Conservation (phyloP, 2,329 filamentous ascomycete species). For the Rutstroemia sp. region DNA sequence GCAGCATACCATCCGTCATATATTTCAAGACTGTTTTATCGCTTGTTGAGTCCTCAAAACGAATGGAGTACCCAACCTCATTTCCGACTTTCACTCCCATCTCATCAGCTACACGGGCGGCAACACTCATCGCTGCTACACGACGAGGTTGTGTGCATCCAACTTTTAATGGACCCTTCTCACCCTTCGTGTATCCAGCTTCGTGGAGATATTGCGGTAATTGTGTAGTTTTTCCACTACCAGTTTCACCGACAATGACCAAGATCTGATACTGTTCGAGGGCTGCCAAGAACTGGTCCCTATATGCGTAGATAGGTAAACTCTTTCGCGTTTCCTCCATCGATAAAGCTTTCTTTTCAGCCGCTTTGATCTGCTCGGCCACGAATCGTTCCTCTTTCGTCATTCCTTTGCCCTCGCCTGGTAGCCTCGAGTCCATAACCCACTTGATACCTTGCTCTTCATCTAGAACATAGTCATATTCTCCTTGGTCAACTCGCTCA, state of each 20-base stretch:
- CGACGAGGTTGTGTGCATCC: conserved; percentile 91
- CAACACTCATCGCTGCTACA: conserved; percentile 96
- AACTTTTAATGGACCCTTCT: conserved; percentile 74
- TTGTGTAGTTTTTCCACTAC: conserved; percentile 93
- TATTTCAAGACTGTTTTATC: conserved; percentile 92
- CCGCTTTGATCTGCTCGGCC: conserved; percentile 75
- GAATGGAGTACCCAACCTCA: conserved; percentile 89
- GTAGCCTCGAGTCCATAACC: conserved; percentile 64
- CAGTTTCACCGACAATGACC: conserved; percentile 91
- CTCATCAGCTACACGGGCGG: conserved; percentile 91
- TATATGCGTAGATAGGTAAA: conserved; percentile 82
- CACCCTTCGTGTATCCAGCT: conserved; percentile 78
- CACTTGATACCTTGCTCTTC: conserved; percentile 83
- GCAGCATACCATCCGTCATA: conserved; percentile 94
- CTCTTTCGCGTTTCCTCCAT: conserved; percentile 90
- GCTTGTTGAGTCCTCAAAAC: conserved; percentile 87
- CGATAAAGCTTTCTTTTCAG: conserved; percentile 77
- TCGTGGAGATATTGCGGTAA: conserved; percentile 90
- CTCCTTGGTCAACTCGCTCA: conserved; percentile 68
- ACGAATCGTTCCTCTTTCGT: conserved; percentile 74
- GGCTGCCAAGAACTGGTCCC: conserved; percentile 79
- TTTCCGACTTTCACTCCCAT: conserved; percentile 84
- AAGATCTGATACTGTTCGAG: conserved; percentile 80
- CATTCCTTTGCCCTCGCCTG: conserved; percentile 63
- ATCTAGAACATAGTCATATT: conserved; percentile 92